Conservation (phyloP, 768 basidiomycete genomes). For the Mycena olivaceomarginata region DNA sequence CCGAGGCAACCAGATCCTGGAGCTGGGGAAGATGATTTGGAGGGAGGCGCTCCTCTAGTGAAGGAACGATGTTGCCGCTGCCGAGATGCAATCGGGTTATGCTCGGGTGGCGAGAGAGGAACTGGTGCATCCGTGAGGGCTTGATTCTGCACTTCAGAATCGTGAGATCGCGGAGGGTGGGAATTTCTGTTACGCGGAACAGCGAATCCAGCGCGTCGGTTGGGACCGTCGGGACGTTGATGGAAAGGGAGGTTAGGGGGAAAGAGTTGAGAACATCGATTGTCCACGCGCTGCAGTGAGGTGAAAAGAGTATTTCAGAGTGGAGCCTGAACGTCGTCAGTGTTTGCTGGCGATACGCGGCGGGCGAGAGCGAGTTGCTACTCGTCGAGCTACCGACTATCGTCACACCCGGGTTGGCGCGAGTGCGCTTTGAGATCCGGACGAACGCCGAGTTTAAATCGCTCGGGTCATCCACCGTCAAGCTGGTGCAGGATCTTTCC, state of each 20-base stretch:
- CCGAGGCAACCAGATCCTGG: slow-evolving; percentile 12
- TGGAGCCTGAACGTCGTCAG: slow-evolving; percentile 35
- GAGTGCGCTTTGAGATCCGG: slow-evolving; percentile 5
- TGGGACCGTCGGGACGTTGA: slow-evolving; percentile 24
- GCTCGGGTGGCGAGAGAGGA: slow-evolving; percentile 40
- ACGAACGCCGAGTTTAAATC: not conserved
- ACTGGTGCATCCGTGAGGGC: slow-evolving; percentile 36
- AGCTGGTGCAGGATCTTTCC: slow-evolving; percentile 35
- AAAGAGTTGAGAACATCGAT: slow-evolving; percentile 43
- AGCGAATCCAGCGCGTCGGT: slow-evolving; percentile 21
- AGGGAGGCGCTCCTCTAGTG: slow-evolving; percentile 38
- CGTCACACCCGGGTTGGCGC: not conserved
- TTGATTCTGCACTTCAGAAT: slow-evolving; percentile 30
- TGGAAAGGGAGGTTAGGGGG: slow-evolving; percentile 30
- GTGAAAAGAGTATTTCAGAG: slow-evolving; percentile 34
- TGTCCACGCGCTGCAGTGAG: slow-evolving; percentile 40
- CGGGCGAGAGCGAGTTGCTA: slow-evolving; percentile 31
- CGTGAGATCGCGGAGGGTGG: slow-evolving; percentile 36
- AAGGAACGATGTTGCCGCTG: slow-evolving; percentile 28
- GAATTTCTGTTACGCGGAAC: slow-evolving; percentile 36
- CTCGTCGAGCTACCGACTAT: not conserved
- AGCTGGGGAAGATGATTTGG: slow-evolving; percentile 28
- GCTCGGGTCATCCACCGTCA: slow-evolving; percentile 15
- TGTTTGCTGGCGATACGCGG: slow-evolving; percentile 31
- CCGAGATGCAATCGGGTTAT: slow-evolving; percentile 36